Base-by-base conservation (phyloP, 2,329 filamentous ascomycete genomes). In the Thelonectria rubi region DNA sequence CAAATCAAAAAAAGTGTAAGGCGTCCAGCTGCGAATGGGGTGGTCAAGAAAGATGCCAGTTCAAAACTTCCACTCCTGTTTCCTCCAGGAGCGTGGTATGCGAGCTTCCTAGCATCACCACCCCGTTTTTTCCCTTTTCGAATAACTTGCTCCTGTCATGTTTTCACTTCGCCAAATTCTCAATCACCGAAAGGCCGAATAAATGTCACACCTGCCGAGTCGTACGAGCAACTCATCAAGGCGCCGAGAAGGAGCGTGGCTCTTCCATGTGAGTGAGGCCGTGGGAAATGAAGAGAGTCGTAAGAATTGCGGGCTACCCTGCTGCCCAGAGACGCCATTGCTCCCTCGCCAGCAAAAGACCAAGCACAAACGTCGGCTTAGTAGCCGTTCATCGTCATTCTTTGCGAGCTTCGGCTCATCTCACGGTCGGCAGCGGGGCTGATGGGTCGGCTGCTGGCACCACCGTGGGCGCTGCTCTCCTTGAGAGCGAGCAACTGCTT, bases 381-480 rank as follows among this genome's bases (percentile, higher is more conserved):
- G 85, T 98, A 97, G 79, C 95, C 95, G 82, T 98, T 99, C 93
- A 98, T 97, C 70, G 93, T 96, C 89, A 95, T 92, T 78, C 95
- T 89, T 85, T 98, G 94, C 72, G 94, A 97, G 86, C 91, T 93
- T 79, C 94, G 89, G 91, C 94, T 98, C 74, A 99, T 82, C 82
- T 99, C 95, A 69, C 95, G 89, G 70, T 99, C 95, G 59, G 95
- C 94, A 64, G 93, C 87, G 63, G 95, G 95, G 78, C 92, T 97
- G 84, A 99, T 99, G 75, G 95, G 95, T 78, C 94, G 87, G 73
- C 77, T 77, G 83, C 92, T 95, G 69, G 90, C 88, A 72, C 88
- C 83, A 68, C 89, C 91, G 69, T 93, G 91, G 71, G 93, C 92
- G 76, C 92, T 97, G 86, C 91, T 97, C 85, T 99, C 95, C 88